Conservation (phyloP, 2,329 filamentous ascomycete genomes). For the Colletotrichum eremochloae region DNA sequence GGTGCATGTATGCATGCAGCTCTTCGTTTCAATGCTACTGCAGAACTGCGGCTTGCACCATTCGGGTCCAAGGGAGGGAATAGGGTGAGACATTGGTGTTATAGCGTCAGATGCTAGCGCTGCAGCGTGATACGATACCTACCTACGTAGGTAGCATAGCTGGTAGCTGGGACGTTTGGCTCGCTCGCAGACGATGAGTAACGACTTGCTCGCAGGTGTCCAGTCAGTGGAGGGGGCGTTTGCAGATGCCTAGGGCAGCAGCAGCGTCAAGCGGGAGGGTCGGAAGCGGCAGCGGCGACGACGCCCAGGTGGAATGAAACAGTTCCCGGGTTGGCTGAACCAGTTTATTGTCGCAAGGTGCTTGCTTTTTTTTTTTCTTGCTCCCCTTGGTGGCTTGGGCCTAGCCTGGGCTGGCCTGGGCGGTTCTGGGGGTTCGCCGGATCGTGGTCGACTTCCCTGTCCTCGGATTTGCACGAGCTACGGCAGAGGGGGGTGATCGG, state of each 20-base stretch:
- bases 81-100: constrained; percentile 35
- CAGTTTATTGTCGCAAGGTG: constrained; percentile 31
- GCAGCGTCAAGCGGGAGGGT: constrained; percentile 22
- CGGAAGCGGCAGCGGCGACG: constrained; percentile 7
- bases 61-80: constrained; percentile 28
- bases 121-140: constrained; percentile 6
- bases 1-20: not conserved
- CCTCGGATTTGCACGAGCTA: constrained; percentile 28
- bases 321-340: constrained; percentile 25
- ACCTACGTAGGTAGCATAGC: not conserved
- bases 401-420: not conserved
- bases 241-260: constrained; percentile 16
- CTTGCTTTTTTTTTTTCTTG: constrained; percentile 18
- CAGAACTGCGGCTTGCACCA: constrained; percentile 21
- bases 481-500: constrained; percentile 16
- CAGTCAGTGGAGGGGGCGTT: not conserved
- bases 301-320: constrained; percentile 31
- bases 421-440: constrained; percentile 6
- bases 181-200: constrained; percentile 21
- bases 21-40: constrained; percentile 7
- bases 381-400: constrained; percentile 25
- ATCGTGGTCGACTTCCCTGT: constrained; percentile 8
- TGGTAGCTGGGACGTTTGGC: constrained; percentile 14
- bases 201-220: not conserved
- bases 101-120: constrained; percentile 38